A percentile compares a stretch with the other conserved stretches of the same genome.
phyloP scores from a whole-genome alignment of 768 basidiomycete genomes.

The Auricularia auricula-judae region DNA sequence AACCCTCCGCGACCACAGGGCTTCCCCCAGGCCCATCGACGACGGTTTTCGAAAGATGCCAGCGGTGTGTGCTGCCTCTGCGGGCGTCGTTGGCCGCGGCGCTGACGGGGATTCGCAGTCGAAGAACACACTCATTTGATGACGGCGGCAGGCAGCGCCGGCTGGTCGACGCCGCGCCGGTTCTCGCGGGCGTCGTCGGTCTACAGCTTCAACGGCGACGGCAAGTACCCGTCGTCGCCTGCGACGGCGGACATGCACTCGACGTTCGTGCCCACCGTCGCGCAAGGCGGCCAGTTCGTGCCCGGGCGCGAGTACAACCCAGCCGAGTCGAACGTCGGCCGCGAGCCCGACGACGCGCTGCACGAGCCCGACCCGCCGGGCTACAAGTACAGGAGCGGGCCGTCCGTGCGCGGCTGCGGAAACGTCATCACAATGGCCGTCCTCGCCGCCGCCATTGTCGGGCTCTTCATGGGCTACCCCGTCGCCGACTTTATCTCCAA shows the following conservation, averaged over 20 bases:
- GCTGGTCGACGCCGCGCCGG: background rate
- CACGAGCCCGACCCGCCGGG: slow-evolving; percentile 75
- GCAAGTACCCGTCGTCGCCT: slow-evolving; percentile 1
- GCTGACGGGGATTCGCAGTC: background rate
- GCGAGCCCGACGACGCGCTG: slow-evolving; percentile 76
- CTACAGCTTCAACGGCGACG: slow-evolving; percentile 1
- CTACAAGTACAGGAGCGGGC: slow-evolving; percentile 27
- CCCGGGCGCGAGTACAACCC: slow-evolving; percentile 3
- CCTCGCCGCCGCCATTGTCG: slow-evolving; percentile 56
- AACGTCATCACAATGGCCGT: slow-evolving; percentile 68
- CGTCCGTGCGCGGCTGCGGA: slow-evolving; percentile 48
- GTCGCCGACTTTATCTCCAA: slow-evolving; percentile 35
- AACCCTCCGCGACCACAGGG: no score
- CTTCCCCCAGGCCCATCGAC: no score
- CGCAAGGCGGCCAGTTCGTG: background rate
- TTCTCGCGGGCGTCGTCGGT: background rate
- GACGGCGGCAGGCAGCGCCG: background rate
- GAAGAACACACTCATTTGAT: background rate
- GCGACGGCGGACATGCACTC: background rate
- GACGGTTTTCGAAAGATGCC: no score
- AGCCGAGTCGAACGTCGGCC: background rate
- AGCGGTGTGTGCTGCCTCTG: background rate
- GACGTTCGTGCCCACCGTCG: background rate
- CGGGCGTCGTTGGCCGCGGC: background rate
- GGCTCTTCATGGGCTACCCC: slow-evolving; percentile 86